Evolutionary conservation across 176 grass and related monocot species (phyloP), one percentile per base, ranked within the genome.

Genomic region (Triticum urartu): DNA sequence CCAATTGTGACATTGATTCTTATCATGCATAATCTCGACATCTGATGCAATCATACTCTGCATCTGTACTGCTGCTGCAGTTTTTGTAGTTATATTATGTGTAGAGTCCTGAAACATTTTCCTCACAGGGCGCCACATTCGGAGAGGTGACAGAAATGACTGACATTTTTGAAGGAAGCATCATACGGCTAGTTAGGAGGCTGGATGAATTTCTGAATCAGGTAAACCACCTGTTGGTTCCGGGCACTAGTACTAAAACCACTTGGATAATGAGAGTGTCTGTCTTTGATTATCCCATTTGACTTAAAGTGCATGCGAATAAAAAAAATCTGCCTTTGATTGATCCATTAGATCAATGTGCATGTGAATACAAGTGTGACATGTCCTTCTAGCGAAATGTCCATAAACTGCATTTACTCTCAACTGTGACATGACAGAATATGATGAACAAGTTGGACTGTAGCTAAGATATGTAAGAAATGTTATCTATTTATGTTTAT

Each of bases 181-280:
- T 99, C 87, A 99, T 97, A 83, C 86, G 97, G 59, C 87, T 94
- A 74, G 97, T 89, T 48, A 93, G 97, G 88, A 92, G 97, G 82
- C 79, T 99, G 73, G 92, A 97, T 92, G 97, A 99, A 85, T 99
- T 99, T 92, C 87, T 99, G 85, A 97, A 99, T 91, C 97, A 99
- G 97, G 97, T 97, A 85, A n/a, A 64, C 68, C 50, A 60, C 77
- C 17, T 50, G 15, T 87, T 50, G 14, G 26, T 9, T 64, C 83
- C 9, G 20, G 14, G 48, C 77, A 43, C 4, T 25, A 82, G 25
- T 67, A 78, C 61, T n/a, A 39, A 85, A 56, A 78, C 56, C 63
- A 68, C 14, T 78, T 56, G 3, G 40, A 64, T 18, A 64, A 48
- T 64, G 72, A 47, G 40, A 85, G 35, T 32, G 20, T 20, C 15